These are phyloP conservation scores for Gryganskiella cystojenkinii DNA, from an alignment of 192 early-diverging fungal species.

Conservation along the genomic window DNA sequence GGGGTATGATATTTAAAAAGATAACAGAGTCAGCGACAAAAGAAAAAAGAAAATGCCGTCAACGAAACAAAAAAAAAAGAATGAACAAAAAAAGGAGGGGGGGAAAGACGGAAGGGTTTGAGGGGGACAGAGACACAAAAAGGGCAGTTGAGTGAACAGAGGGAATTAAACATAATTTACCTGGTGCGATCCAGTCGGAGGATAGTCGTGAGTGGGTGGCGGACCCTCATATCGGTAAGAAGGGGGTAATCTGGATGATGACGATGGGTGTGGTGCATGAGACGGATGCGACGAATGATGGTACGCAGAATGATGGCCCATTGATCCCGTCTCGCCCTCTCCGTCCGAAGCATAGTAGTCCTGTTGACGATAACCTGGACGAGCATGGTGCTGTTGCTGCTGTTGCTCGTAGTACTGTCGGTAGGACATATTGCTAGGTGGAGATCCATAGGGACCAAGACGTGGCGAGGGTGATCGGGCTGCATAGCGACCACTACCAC, in stretches of 20 bases:
- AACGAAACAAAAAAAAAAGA: not conserved
- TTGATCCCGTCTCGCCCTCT: conserved; percentile 13
- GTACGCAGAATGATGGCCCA: conserved; percentile 27
- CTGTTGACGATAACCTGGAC: conserved; percentile 15
- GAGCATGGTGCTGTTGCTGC: conserved; percentile 5
- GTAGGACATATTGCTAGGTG: conserved; percentile 25
- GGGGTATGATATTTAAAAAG: too few relatives aligned
- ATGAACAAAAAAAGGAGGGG: not conserved
- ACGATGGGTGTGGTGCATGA: not conserved
- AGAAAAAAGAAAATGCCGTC: too few relatives aligned
- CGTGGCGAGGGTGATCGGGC: conserved; percentile 27
- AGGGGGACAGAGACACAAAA: not conserved
- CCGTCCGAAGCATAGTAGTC: conserved; percentile 42
- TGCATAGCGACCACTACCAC: conserved; percentile 14
- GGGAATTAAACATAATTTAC: not conserved
- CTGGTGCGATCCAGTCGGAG: conserved; percentile 26
- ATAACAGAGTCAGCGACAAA: too few relatives aligned
- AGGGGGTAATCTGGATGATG: conserved; percentile 10
- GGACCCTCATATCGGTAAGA: conserved; percentile 27
- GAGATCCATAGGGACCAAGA: conserved; percentile 37
- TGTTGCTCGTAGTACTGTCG: conserved; percentile 25
- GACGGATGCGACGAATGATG: conserved; percentile 15
- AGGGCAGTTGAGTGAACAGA: not conserved
- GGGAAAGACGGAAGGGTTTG: not conserved
- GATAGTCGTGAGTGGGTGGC: conserved; percentile 18